Conservation (phyloP, 768 basidiomycete species). For the Suillus paluster region DNA sequence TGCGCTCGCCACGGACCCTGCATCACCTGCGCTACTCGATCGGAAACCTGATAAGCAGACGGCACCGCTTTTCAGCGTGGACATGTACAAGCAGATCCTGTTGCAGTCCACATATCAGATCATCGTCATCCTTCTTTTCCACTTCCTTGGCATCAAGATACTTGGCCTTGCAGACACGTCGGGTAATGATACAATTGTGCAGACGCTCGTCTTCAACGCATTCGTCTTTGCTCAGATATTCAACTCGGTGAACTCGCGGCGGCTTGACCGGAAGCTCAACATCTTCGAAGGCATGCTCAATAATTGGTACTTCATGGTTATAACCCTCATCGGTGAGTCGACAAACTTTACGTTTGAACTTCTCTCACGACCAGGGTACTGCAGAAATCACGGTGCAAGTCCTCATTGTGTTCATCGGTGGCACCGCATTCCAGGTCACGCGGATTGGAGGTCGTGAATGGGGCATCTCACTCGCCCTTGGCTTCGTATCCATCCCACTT, state of each 20-base stretch:
- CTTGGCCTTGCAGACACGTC: conserved; percentile 54
- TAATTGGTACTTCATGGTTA: conserved; percentile 84
- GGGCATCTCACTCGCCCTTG: conserved; percentile 91
- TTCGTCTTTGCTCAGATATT: conserved; percentile 98
- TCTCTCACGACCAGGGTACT: conserved; percentile 11
- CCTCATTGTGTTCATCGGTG: conserved; percentile 89
- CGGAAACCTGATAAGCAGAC: conserved; percentile 91
- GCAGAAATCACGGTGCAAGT: conserved; percentile 87
- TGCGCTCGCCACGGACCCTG: conserved; percentile 96
- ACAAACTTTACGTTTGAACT: conserved; percentile 3
- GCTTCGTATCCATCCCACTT: conserved; percentile 85
- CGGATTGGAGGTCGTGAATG: conserved; percentile 82
- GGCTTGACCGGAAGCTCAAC: conserved; percentile 85
- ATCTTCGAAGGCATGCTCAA: conserved; percentile 80
- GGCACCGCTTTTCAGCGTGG: conserved; percentile 85
- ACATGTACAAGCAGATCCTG: conserved; percentile 98
- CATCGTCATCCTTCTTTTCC: conserved; percentile 81
- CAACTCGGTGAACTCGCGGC: conserved; percentile 91
- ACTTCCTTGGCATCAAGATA: conserved; percentile 80
- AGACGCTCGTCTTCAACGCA: conserved; percentile 95
- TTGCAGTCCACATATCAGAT: conserved; percentile 91
- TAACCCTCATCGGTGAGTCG: conserved; percentile 81
- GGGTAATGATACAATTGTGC: conserved; percentile 52
- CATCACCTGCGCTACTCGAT: conserved; percentile 76
- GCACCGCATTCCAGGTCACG: conserved; percentile 89